phyloP scores from a whole-genome alignment of 257 asterid species.

The Nemophila menziesii region DNA sequence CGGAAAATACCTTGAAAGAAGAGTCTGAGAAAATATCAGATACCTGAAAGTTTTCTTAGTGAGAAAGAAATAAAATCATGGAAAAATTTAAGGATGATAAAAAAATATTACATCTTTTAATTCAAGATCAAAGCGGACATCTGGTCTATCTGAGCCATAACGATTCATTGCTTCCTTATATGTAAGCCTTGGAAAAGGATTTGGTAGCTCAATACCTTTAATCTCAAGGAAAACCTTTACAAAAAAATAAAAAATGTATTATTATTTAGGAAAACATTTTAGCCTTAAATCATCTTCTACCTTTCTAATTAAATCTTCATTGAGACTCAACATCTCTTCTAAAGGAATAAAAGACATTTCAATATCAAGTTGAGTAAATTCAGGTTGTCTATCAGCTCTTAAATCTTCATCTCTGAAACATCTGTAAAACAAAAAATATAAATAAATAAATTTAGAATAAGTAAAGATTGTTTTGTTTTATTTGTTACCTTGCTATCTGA shows the following conservation, averaged over 20 bases:
- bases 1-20: conserved; percentile 82
- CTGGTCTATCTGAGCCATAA: conserved; percentile 95
- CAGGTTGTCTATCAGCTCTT: conserved; percentile 98
- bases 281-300: too few relatives aligned
- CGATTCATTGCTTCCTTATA: conserved; percentile 79
- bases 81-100: too few relatives aligned
- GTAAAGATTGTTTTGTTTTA: too few relatives aligned
- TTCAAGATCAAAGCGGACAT: conserved; percentile 72
- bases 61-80: too few relatives aligned
- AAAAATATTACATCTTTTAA: conserved; percentile 54
- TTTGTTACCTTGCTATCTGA: conserved; percentile 93
- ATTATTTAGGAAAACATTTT: too few relatives aligned
- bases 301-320: conserved; percentile 95
- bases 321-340: conserved; percentile 91
- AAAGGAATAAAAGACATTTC: conserved; percentile 92
- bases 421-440: conserved; percentile 34
- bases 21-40: conserved; percentile 55
- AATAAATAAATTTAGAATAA: too few relatives aligned
- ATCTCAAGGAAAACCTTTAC: conserved; percentile 84
- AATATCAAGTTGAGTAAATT: conserved; percentile 93
- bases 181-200: conserved; percentile 85
- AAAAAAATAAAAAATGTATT: too few relatives aligned
- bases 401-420: conserved; percentile 99
- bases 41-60: conserved; percentile 67
- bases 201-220: conserved; percentile 77